Evolutionary conservation across 2,329 filamentous ascomycete species (phyloP), one percentile per base, ranked within the genome.

Genomic region (Akanthomyces muscarius): DNA sequence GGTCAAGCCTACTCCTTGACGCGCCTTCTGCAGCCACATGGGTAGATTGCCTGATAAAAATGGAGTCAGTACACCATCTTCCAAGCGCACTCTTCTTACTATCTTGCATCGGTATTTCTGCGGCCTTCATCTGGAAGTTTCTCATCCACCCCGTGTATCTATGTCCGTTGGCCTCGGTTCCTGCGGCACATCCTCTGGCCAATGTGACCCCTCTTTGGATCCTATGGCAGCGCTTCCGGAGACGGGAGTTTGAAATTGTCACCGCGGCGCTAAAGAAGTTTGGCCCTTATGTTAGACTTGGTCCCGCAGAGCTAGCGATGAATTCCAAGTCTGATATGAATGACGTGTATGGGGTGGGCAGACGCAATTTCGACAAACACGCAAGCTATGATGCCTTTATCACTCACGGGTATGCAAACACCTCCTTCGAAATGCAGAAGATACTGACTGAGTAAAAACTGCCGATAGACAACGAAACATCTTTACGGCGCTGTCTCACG

Each of bases 311-410:
- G 7, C 18, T 52, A 8, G 50, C 50, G 18, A 52, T 52, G 50
- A 36, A 52, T 16, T 52, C 50, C 7, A 36, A 52, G 50, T 6
- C 50, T 5, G 50, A 52, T 6, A 36, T 52, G 50, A 36, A 52
- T 4, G 1, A n/a, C 18, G 50, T 52, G 18, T 52, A 52, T 36
- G 50, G 50, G 30, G 50, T 52, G 7, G 50, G 50, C 50, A 36
- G 36, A 5, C 50, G 36, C 30, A 52, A 52, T 14, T 36, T 52
- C 10, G 50, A 52, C 50, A 52, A 52, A 16, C 50, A 52, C 18
- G 16, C 50, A n/a, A 52, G 50, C 50, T 52, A 52, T 21, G 50
- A 52, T 52, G 50, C 16, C 8, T 52, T 52, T 30, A 52, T 52
- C 16, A 36, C 30, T 18, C 50, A 52, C 5, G 50, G 50, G 50